Base-by-base conservation (phyloP, 495 filamentous ascomycete species). In the Penicillium simplicissimum region DNA sequence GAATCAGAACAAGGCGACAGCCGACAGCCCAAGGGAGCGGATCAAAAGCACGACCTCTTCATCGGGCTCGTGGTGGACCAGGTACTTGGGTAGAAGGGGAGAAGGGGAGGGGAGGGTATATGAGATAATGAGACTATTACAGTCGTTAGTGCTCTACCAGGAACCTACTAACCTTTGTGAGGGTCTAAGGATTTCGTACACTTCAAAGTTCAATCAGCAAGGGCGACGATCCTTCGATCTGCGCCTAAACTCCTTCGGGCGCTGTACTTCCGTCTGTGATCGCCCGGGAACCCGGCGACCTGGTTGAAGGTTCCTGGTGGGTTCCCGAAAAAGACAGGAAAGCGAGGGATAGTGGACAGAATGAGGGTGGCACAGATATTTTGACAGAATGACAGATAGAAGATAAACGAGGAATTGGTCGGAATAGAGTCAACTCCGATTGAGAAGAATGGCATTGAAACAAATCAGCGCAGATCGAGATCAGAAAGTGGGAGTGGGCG, bases 291-390 rank as follows among this genome's bases (percentile, higher is more conserved):
- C 69, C 69, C 69, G 65, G 59, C n/a, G 60, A 35, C 36, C 5
- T 66, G 69, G 69, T n/a, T n/a, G n/a, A n/a, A n/a, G n/a, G n/a
- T 67, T 66, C 69, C 51, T 67, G 57, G 58, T 62, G 62, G 62
- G 53, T 59, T 60, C 47, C 59, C 62, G 51, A 43, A 63, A 34
- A 28, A 28, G 8, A n/a, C 21, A 25, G 5, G 28, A 49, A 17
- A 62, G 56, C 40, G 19, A 54, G 53, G 57, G 60, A 55, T 48
- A 53, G 36, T 52, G 40, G 31, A 55, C 25, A 52, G 48, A 52
- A 52, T 23, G 48, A 25, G 47, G 15, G 17, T 1, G 17, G 0
- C 2, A 11, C 9, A 48, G 48, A 9, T 31, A 19, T 15, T 3
- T 31, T 28, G 48, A 52, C 25, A 45, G 42, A 6, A 21, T 45